Evolutionary conservation across 495 filamentous ascomycete species (phyloP).

Genomic region (Schizothecium vesticola): DNA sequence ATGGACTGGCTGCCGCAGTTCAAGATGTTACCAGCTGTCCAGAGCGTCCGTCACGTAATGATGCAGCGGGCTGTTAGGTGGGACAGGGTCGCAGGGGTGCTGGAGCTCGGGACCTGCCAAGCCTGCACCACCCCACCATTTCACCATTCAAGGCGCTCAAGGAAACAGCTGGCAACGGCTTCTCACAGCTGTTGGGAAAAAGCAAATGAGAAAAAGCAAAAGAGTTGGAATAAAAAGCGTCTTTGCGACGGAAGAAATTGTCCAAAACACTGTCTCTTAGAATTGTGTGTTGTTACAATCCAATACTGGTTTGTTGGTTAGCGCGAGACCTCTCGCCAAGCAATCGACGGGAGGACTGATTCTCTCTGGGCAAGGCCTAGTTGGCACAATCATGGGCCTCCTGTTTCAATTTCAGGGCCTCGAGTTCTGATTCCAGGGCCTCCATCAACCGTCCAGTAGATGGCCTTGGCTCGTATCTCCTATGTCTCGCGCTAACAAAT

Average conservation of each 20-base stretch:
- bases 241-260: neutral
- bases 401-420: too few species aligned
- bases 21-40: slow-evolving; percentile 14
- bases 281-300: too few species aligned
- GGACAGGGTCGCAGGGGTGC: slow-evolving; percentile 1
- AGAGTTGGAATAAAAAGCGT: too few species aligned
- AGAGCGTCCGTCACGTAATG: slow-evolving; percentile 2
- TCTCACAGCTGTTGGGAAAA: neutral
- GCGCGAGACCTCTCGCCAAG: too few species aligned
- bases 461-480: too few species aligned
- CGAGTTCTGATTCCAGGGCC: too few species aligned
- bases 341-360: too few species aligned
- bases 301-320: too few species aligned
- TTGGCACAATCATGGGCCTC: too few species aligned
- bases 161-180: neutral
- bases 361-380: too few species aligned
- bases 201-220: neutral
- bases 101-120: neutral
- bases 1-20: neutral
- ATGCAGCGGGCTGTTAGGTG: neutral
- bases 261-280: neutral
- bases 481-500: too few species aligned
- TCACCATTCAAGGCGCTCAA: neutral
- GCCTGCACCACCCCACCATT: neutral
- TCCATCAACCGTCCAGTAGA: too few species aligned